phyloP scores from a whole-genome alignment of 1,284 basidiomycete genomes.

The Somion occarium region DNA sequence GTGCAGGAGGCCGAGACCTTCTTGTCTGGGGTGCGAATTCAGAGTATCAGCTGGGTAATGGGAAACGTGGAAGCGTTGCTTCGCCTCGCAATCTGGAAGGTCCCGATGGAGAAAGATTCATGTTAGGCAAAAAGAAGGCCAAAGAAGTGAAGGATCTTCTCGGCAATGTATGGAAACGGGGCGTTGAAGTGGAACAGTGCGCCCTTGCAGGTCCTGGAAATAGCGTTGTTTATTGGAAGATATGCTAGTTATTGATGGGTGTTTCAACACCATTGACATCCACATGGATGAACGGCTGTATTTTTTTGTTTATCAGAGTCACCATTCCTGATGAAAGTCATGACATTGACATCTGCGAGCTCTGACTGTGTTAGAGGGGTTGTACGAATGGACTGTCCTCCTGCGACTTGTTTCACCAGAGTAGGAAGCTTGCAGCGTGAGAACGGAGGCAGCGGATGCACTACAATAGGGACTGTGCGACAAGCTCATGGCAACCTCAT shows the following conservation, averaged over 20 bases:
- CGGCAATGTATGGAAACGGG: conserved; percentile 63
- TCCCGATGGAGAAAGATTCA: conserved; percentile 51
- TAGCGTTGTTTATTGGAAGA: conserved; percentile 75
- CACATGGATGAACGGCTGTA: background rate
- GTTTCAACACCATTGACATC: too few species aligned
- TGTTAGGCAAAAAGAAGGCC: conserved; percentile 48
- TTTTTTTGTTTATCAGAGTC: background rate
- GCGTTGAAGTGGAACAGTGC: conserved; percentile 66
- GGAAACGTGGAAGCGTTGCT: conserved; percentile 72
- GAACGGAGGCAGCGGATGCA: background rate
- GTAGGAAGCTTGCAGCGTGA: too few species aligned
- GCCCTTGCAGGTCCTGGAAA: conserved; percentile 59
- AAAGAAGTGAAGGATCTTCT: conserved; percentile 56
- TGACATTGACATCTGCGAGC: too few species aligned
- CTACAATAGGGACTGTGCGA: background rate
- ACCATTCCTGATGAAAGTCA: background rate
- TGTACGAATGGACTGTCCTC: too few species aligned
- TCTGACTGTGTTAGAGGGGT: too few species aligned
- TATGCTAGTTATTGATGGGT: conserved; percentile 29
- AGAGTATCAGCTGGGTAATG: conserved; percentile 82
- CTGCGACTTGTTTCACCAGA: too few species aligned
- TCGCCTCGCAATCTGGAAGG: conserved; percentile 56
- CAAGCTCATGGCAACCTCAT: conserved; percentile 11
- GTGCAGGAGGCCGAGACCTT: conserved; percentile 54
- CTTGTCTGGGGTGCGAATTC: conserved; percentile 68